Percentiles rank a stretch among this genome's conserved stretches.
Conservation (phyloP, 352 stramenopile species). For the Phytophthora palmivora region DNA sequence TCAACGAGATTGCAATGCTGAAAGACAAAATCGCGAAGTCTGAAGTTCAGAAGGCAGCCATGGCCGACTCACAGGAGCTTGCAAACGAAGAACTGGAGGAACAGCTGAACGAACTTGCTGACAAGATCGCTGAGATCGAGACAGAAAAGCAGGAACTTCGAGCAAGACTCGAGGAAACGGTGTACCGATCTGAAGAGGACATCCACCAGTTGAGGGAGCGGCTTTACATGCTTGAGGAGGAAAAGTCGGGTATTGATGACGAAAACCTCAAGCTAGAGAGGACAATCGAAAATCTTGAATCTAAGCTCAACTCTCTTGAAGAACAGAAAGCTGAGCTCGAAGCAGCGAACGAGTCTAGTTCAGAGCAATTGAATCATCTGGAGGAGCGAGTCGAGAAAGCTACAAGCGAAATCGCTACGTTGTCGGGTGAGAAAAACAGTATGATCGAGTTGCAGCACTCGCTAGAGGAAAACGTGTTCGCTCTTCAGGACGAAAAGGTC, state of each 20-base stretch:
- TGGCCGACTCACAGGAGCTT: slow-evolving; percentile 54
- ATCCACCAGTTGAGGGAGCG: slow-evolving; percentile 56
- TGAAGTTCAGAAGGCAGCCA: slow-evolving; percentile 50
- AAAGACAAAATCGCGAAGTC: slow-evolving; percentile 57
- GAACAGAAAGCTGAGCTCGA: slow-evolving; percentile 50
- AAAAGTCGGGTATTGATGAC: slow-evolving; percentile 47
- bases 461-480: slow-evolving; percentile 43
- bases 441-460: slow-evolving; percentile 39
- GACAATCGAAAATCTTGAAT: slow-evolving; percentile 42
- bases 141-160: slow-evolving; percentile 57
- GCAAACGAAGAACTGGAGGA: slow-evolving; percentile 62
- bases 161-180: slow-evolving; percentile 43
- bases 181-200: slow-evolving; percentile 51
- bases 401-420: slow-evolving; percentile 30
- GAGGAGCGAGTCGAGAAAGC: slow-evolving; percentile 29
- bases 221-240: slow-evolving; percentile 55
- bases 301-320: slow-evolving; percentile 41
- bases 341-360: slow-evolving; percentile 28
- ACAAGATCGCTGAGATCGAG: slow-evolving; percentile 69
- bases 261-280: slow-evolving; percentile 47
- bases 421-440: slow-evolving; percentile 37
- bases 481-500: slow-evolving; percentile 47
- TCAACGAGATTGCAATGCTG: slow-evolving; percentile 61
- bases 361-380: slow-evolving; percentile 31
- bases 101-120: slow-evolving; percentile 60